Evolutionary conservation across 176 grass and related monocot species (phyloP).

Genomic region (Areca catechu): DNA sequence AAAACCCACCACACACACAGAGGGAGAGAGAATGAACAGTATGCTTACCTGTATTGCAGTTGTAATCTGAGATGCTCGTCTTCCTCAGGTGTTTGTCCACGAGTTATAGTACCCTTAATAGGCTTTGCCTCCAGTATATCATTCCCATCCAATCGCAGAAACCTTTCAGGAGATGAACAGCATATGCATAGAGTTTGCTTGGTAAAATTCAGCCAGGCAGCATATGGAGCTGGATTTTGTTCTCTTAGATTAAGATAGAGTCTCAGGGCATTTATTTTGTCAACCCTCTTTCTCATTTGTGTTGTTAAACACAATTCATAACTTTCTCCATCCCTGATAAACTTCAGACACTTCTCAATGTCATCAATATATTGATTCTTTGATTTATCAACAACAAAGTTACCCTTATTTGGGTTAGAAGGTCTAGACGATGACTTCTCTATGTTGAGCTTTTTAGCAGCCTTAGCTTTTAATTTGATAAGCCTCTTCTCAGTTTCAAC

Average conservation of each 20-base stretch:
- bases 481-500: conserved; percentile 72
- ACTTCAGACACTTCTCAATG: conserved; percentile 53
- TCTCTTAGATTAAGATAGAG: conserved; percentile 72
- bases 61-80: conserved; percentile 75
- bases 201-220: conserved; percentile 91
- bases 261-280: conserved; percentile 44
- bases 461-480: conserved; percentile 34
- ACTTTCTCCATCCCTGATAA: conserved; percentile 83
- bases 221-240: conserved; percentile 89
- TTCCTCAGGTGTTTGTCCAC: conserved; percentile 74
- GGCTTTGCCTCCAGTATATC: conserved; percentile 83
- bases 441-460: conserved; percentile 18
- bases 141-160: conserved; percentile 55
- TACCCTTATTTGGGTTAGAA: conserved; percentile 28
- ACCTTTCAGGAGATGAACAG: conserved; percentile 92
- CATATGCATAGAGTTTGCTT: conserved; percentile 71
- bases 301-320: conserved; percentile 94
- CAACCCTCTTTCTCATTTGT: conserved; percentile 61
- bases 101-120: conserved; percentile 94
- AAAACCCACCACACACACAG: too few species aligned
- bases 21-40: neutral
- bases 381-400: conserved; percentile 67
- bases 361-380: conserved; percentile 79
- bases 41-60: conserved; percentile 77
- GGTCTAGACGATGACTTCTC: conserved; percentile 26